phyloP scores from a whole-genome alignment of 129 eudicot species.

The Pittosporum tobira region DNA sequence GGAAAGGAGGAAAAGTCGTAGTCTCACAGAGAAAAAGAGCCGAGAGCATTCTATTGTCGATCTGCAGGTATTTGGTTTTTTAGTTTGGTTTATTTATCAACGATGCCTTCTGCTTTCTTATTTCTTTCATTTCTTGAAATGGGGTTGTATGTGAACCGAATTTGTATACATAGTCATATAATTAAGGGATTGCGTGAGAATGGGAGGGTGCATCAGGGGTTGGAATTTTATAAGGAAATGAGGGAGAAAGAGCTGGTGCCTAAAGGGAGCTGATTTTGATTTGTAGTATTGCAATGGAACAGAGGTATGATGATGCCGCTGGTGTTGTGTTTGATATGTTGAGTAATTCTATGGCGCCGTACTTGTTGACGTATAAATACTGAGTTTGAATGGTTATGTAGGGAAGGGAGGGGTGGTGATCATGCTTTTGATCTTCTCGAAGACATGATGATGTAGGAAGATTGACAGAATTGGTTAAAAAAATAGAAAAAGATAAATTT shows the following conservation, averaged over 20 bases:
- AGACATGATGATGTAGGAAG: no score
- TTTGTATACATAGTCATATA: constrained; percentile 49
- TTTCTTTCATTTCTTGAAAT: constrained; percentile 78
- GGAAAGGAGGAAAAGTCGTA: no score
- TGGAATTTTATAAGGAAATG: constrained; percentile 65
- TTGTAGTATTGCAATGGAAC: constrained; percentile 79
- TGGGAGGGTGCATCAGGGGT: constrained; percentile 64
- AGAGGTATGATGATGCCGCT: constrained; percentile 52
- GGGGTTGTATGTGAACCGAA: constrained; percentile 77
- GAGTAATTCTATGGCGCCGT: constrained; percentile 52
- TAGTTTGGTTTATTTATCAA: no score
- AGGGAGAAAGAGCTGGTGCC: constrained; percentile 59
- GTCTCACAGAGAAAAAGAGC: no score
- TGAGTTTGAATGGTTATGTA: constrained; percentile 69
- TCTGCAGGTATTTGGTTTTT: no score
- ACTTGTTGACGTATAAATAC: constrained; percentile 81
- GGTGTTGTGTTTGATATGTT: constrained; percentile 56
- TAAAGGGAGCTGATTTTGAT: constrained; percentile 63
- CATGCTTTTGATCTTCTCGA: constrained; percentile 67
- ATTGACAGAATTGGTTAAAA: no score
- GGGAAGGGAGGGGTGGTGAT: constrained; percentile 61
- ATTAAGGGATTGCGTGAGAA: constrained; percentile 79
- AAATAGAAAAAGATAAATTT: no score
- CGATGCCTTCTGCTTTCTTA: no score
- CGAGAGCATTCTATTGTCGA: no score